phyloP scores from a whole-genome alignment of 1,139 yeast genomes.

The Entelexis paramagnoliae region DNA sequence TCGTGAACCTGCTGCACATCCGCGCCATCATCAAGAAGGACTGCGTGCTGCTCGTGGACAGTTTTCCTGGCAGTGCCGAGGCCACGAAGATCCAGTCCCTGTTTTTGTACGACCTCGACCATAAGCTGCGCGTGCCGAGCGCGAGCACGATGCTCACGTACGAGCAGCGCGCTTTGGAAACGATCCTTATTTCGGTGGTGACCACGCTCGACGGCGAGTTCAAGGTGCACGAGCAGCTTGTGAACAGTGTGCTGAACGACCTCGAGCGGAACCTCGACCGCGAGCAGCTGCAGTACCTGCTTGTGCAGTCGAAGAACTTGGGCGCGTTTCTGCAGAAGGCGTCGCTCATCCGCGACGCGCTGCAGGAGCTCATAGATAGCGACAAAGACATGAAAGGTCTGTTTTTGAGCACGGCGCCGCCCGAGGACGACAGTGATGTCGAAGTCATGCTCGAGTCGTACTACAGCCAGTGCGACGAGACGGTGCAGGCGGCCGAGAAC shows the following conservation, averaged over 20 bases:
- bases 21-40: slow-evolving; percentile 78
- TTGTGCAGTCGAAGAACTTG: slow-evolving; percentile 71
- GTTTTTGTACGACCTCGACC: slow-evolving; percentile 78
- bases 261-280: slow-evolving; percentile 80
- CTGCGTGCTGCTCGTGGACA: slow-evolving; percentile 72
- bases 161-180: slow-evolving; percentile 84
- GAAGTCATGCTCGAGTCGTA: slow-evolving; percentile 90
- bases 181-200: slow-evolving; percentile 74
- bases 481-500: slow-evolving; percentile 86
- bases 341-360: slow-evolving; percentile 64
- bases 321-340: slow-evolving; percentile 80
- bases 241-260: slow-evolving; percentile 70
- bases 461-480: slow-evolving; percentile 91
- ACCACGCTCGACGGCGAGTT: slow-evolving; percentile 78
- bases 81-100: slow-evolving; percentile 53
- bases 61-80: slow-evolving; percentile 34
- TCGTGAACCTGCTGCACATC: slow-evolving; percentile 73
- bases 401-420: slow-evolving; percentile 42
- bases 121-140: slow-evolving; percentile 44
- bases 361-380: slow-evolving; percentile 79
- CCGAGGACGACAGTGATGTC: slow-evolving; percentile 43
- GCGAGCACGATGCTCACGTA: slow-evolving; percentile 36
- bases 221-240: slow-evolving; percentile 58
- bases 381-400: slow-evolving; percentile 86
- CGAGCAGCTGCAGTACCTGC: slow-evolving; percentile 64